Evolutionary conservation across 208 protist species (phyloP).

Genomic region (Endotrypanum monterogeii): DNA sequence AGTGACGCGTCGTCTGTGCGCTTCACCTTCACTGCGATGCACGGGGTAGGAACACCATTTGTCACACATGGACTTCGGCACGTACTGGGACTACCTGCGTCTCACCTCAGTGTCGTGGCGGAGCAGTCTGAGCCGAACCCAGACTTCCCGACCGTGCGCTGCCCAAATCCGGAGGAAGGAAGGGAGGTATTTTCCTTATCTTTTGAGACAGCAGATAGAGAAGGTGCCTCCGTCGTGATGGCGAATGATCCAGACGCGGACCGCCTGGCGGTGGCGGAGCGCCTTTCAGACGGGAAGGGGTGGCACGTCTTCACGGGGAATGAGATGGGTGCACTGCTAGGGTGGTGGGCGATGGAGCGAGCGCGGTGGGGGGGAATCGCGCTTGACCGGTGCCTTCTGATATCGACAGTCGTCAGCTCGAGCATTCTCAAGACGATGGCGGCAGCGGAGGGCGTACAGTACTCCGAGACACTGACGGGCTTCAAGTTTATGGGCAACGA

Average conservation of each 20-base stretch:
- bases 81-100: slow-evolving; percentile 56
- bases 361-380: slow-evolving; percentile 40
- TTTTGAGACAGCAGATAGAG: slow-evolving; percentile 78
- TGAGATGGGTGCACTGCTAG: slow-evolving; percentile 97
- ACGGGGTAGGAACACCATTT: slow-evolving; percentile 95
- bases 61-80: slow-evolving; percentile 59
- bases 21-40: slow-evolving; percentile 87
- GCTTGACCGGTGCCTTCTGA: slow-evolving; percentile 52
- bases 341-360: slow-evolving; percentile 91
- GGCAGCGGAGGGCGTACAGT: slow-evolving; percentile 88
- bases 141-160: slow-evolving; percentile 97
- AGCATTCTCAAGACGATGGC: slow-evolving; percentile 93
- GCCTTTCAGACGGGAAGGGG: slow-evolving; percentile 41
- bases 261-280: slow-evolving; percentile 96
- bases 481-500: slow-evolving; percentile 99
- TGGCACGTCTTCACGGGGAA: slow-evolving; percentile 98
- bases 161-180: slow-evolving; percentile 99
- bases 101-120: slow-evolving; percentile 56
- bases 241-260: slow-evolving; percentile 99
- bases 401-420: slow-evolving; percentile 85
- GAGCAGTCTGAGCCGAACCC: slow-evolving; percentile 95
- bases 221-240: slow-evolving; percentile 87
- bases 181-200: slow-evolving; percentile 87
- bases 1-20: slow-evolving; percentile 30
- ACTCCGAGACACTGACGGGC: slow-evolving; percentile 96